These are phyloP conservation scores for Termitomyces titanicus DNA, from an alignment of 768 basidiomycete species.

Conservation along the genomic window DNA sequence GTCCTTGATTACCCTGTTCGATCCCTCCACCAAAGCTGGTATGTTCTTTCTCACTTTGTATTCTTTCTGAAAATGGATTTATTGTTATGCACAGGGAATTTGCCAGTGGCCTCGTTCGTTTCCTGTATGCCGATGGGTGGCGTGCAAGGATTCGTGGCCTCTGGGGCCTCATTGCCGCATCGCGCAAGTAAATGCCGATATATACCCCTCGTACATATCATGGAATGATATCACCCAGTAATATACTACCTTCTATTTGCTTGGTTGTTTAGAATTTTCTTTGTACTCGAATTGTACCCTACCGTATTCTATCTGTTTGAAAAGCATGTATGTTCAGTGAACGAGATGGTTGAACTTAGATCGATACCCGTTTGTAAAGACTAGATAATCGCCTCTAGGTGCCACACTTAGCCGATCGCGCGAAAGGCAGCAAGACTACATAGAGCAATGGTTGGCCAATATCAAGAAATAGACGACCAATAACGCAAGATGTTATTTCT, in stretches of 20 bases:
- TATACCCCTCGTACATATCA: background rate
- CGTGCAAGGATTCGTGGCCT: conserved; percentile 42
- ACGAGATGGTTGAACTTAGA: background rate
- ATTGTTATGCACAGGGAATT: conserved; percentile 38
- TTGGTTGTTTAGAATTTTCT: background rate
- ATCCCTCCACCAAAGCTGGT: conserved; percentile 75
- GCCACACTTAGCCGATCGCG: too few relatives aligned
- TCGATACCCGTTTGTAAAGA: too few relatives aligned
- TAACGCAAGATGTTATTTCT: too few relatives aligned
- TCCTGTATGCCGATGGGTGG: conserved; percentile 52
- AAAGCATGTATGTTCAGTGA: too few relatives aligned
- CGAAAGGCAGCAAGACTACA: too few relatives aligned
- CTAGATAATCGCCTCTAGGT: too few relatives aligned
- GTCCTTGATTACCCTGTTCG: conserved; percentile 85
- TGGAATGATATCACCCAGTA: background rate
- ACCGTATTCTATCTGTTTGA: background rate
- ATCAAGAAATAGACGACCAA: too few relatives aligned
- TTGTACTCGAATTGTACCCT: background rate
- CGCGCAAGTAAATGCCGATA: conserved; percentile 24
- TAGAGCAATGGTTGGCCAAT: too few relatives aligned
- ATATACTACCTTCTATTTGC: background rate
- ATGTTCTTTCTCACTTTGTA: conserved; percentile 20
- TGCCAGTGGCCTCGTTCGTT: conserved; percentile 43
- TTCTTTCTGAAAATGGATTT: background rate
- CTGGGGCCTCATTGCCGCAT: conserved; percentile 32